These are phyloP conservation scores for Pelagophyceae sp. DNA, from an alignment of 352 stramenopile genomes.

Conservation along the genomic window DNA sequence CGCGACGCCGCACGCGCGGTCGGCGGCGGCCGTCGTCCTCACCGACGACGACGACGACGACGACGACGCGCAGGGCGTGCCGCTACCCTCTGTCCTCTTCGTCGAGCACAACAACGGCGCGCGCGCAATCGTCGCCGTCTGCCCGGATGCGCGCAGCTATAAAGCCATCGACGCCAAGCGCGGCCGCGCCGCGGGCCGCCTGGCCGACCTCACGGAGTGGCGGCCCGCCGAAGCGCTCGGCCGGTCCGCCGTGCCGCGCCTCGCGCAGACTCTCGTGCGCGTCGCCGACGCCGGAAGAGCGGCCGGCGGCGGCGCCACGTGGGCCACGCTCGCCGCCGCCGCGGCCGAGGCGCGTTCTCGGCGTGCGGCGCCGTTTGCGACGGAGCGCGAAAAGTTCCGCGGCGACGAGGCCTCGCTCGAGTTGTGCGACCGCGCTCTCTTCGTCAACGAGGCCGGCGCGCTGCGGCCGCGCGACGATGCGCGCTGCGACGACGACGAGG, in stretches of 20 bases:
- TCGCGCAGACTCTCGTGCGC: background rate
- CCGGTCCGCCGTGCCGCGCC: background rate
- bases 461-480: background rate
- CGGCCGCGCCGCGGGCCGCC: background rate
- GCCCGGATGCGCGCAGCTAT: background rate
- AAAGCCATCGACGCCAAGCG: background rate
- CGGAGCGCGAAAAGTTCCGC: background rate
- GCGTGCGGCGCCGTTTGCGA: background rate
- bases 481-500: background rate
- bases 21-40: background rate
- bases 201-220: background rate
- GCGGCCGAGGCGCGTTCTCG: too few relatives aligned
- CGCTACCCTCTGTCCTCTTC: background rate
- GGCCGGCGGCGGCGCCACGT: background rate
- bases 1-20: background rate
- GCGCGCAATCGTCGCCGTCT: background rate
- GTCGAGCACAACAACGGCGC: slow-evolving; percentile 6
- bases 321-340: background rate
- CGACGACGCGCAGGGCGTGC: background rate
- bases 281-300: background rate
- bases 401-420: slow-evolving; percentile 15
- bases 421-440: background rate
- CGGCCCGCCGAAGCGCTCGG: too few relatives aligned
- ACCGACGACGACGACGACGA: background rate
- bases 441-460: background rate